These are phyloP conservation scores for Brasenia schreberi DNA, from an alignment of 164 flowering plant genomes.

Conservation along the genomic window DNA sequence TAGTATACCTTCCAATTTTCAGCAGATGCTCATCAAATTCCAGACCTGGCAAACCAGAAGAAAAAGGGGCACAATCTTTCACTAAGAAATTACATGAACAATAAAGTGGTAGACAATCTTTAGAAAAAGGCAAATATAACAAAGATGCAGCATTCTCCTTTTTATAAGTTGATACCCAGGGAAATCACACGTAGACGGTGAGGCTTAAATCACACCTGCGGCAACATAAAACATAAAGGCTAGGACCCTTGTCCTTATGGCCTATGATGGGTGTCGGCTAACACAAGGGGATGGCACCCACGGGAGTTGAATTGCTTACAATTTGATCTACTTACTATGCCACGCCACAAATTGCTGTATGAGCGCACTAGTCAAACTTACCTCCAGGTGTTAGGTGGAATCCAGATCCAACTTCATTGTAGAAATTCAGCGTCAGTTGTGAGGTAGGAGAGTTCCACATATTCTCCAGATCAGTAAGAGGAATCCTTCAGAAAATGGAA, in stretches of 20 bases:
- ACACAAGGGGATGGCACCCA: neutral
- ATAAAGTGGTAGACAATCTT: no score
- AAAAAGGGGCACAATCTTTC: neutral
- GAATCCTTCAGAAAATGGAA: conserved; percentile 1
- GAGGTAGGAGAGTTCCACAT: conserved; percentile 1
- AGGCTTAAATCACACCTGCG: no score
- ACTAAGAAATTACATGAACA: neutral
- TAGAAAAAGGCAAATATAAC: no score
- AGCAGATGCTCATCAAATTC: conserved; percentile 1
- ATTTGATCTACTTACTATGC: neutral
- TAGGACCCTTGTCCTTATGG: no score
- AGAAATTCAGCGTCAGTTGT: neutral
- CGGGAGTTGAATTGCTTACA: neutral
- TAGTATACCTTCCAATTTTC: conserved; percentile 1
- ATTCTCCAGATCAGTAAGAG: conserved; percentile 1
- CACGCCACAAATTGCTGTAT: neutral
- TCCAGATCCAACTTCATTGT: conserved; percentile 1
- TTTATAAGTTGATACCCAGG: no score
- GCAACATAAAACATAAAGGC: no score
- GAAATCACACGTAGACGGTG: no score
- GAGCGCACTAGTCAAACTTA: neutral
- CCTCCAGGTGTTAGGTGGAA: conserved; percentile 4
- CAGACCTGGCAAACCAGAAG: neutral
- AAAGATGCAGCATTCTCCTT: no score
- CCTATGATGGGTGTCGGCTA: no score